These are phyloP conservation scores for Phialocephala sp. DNA, from an alignment of 2,329 filamentous ascomycete genomes.

Conservation along the genomic window DNA sequence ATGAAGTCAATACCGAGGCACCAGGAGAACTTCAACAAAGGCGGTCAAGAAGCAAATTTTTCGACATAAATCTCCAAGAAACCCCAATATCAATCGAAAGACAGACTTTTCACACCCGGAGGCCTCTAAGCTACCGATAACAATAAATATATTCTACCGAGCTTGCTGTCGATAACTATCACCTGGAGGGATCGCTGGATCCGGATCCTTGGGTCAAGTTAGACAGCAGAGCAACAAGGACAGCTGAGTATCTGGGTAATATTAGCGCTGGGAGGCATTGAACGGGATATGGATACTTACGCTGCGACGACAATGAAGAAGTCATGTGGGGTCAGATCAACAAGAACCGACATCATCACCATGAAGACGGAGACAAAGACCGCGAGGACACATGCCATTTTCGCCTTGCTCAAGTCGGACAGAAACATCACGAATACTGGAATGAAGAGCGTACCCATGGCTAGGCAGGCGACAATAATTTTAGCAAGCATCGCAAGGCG, in stretches of 20 bases:
- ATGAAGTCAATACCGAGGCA: not conserved
- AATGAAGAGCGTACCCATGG: conserved; percentile 15
- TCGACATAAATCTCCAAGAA: not conserved
- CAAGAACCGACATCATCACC: conserved; percentile 10
- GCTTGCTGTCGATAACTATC: not conserved
- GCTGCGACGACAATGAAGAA: conserved; percentile 24
- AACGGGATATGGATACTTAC: conserved; percentile 9
- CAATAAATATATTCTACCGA: not conserved
- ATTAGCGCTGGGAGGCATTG: not conserved
- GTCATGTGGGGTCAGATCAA: conserved; percentile 21
- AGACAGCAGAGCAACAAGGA: not conserved
- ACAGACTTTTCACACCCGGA: not conserved
- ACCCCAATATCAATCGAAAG: not conserved
- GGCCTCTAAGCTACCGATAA: not conserved
- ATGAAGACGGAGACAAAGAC: conserved; percentile 18
- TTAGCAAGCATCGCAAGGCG: conserved; percentile 2
- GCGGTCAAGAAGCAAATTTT: not conserved
- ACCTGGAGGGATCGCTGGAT: not conserved
- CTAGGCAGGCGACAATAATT: conserved; percentile 7
- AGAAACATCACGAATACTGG: conserved; percentile 29
- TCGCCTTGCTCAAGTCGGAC: not conserved
- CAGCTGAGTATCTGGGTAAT: not conserved
- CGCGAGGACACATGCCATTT: conserved; percentile 21
- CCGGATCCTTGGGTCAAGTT: not conserved
- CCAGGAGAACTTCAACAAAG: not conserved